Percentiles rank a stretch among this genome's conserved stretches.
These are phyloP conservation scores for Chalciporus sphaerocephalus DNA, from an alignment of 768 basidiomycete species.

Conservation along the genomic window DNA sequence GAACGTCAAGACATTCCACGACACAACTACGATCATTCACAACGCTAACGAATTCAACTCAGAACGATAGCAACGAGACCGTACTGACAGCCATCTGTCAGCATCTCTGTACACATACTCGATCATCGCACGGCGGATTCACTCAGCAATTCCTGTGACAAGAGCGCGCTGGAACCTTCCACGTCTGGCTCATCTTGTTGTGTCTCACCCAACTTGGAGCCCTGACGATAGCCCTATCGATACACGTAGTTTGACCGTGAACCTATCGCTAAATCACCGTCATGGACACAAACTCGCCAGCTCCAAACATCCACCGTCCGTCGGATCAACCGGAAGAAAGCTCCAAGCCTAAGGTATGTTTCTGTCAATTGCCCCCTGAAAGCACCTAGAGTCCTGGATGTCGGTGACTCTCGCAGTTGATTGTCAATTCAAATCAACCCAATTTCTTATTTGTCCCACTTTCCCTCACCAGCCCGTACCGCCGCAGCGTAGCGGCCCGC, in stretches of 20 bases:
- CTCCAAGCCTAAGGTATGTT: conserved; percentile 23
- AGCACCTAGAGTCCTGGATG: not conserved
- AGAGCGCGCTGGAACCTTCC: too few species aligned
- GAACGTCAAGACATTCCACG: not conserved
- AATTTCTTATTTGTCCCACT: not conserved
- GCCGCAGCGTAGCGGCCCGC: conserved; percentile 16
- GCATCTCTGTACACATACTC: too few species aligned
- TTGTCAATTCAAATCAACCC: not conserved
- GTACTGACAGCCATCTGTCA: too few species aligned
- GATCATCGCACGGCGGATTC: too few species aligned
- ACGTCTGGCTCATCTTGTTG: not conserved
- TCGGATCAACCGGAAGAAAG: conserved; percentile 19
- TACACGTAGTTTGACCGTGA: not conserved
- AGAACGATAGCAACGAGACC: too few species aligned
- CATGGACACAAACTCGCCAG: conserved; percentile 15
- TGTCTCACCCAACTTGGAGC: not conserved
- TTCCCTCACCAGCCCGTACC: conserved; percentile 7
- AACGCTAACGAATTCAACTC: too few species aligned
- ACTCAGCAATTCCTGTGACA: too few species aligned
- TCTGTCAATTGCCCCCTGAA: not conserved
- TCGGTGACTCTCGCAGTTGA: not conserved
- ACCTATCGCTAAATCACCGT: not conserved
- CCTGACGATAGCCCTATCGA: not conserved
- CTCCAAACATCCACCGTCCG: conserved; percentile 9
- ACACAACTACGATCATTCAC: too few species aligned